These are phyloP conservation scores for Fusarium brevicatenulatum DNA, from an alignment of 2,329 filamentous ascomycete genomes.

Conservation along the genomic window DNA sequence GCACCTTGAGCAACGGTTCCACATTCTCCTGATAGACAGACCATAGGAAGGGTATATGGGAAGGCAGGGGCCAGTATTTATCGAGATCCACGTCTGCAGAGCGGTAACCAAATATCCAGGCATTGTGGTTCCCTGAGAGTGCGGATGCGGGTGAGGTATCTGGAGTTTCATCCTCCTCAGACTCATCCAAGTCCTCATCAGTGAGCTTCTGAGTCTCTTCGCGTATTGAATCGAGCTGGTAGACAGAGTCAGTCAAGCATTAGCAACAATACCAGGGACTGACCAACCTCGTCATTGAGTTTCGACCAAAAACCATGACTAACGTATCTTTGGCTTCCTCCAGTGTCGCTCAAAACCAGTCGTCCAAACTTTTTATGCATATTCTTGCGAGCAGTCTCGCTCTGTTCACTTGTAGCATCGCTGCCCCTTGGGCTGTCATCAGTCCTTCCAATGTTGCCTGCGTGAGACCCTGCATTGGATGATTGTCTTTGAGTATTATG, in stretches of 20 bases:
- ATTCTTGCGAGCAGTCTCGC: conserved; percentile 45
- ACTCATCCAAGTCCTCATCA: conserved; percentile 59
- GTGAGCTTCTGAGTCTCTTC: conserved; percentile 60
- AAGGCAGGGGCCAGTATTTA: conserved; percentile 71
- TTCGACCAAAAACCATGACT: conserved; percentile 82
- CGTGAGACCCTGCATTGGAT: conserved; percentile 30
- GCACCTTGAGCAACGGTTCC: conserved; percentile 75
- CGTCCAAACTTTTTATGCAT: conserved; percentile 67
- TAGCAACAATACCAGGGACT: neutral
- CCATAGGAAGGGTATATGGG: conserved; percentile 75
- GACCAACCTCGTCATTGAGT: conserved; percentile 75
- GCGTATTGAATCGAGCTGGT: conserved; percentile 55
- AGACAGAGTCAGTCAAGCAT: conserved; percentile 13
- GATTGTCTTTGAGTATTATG: conserved; percentile 26
- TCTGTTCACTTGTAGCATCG: conserved; percentile 48
- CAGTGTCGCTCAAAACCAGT: conserved; percentile 75
- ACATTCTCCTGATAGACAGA: conserved; percentile 77
- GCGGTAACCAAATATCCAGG: conserved; percentile 78
- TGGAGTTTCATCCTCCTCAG: conserved; percentile 70
- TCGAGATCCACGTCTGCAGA: conserved; percentile 75
- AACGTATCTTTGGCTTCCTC: conserved; percentile 76
- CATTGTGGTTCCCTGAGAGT: conserved; percentile 66
- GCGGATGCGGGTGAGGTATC: conserved; percentile 53
- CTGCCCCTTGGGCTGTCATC: conserved; percentile 41
- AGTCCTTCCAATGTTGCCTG: conserved; percentile 1